These are phyloP conservation scores for Pleurostoma richardsiae DNA, from an alignment of 2,329 filamentous ascomycete genomes.

Conservation along the genomic window DNA sequence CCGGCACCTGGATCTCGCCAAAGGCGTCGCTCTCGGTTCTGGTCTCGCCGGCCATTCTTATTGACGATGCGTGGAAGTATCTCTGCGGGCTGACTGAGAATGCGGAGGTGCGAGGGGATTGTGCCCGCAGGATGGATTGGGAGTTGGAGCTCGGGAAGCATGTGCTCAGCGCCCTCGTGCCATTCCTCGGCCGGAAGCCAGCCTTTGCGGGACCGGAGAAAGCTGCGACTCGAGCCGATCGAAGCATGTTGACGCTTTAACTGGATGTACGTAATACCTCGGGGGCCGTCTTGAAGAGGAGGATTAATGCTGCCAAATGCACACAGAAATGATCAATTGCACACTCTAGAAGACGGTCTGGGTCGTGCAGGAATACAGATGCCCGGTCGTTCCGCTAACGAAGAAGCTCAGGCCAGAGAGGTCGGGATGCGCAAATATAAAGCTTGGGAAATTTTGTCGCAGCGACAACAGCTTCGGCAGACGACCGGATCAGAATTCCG, in stretches of 20 bases:
- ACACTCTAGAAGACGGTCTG: no score
- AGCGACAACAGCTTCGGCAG: no score
- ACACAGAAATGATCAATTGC: no score
- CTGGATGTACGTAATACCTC: no score
- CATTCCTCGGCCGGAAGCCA: conserved; percentile 9
- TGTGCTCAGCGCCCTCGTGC: conserved; percentile 9
- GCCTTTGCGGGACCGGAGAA: conserved; percentile 4
- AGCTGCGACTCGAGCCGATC: conserved; percentile 6
- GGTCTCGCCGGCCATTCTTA: conserved; percentile 48
- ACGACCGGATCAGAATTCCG: no score
- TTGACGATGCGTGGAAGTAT: conserved; percentile 38
- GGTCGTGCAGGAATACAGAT: no score
- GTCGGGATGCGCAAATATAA: no score
- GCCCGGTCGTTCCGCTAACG: no score
- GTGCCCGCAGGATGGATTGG: background rate
- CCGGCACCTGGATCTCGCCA: conserved; percentile 87
- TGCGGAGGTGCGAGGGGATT: background rate
- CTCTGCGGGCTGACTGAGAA: conserved; percentile 14
- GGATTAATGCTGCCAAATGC: no score
- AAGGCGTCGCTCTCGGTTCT: conserved; percentile 96
- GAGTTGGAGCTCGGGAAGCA: conserved; percentile 5
- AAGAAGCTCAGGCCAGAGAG: no score
- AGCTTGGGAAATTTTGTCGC: no score
- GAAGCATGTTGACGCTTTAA: conserved; percentile 3
- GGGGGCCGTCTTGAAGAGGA: background rate